Base-by-base conservation (phyloP, 495 filamentous ascomycete genomes). In the Amorphotheca resinae region DNA sequence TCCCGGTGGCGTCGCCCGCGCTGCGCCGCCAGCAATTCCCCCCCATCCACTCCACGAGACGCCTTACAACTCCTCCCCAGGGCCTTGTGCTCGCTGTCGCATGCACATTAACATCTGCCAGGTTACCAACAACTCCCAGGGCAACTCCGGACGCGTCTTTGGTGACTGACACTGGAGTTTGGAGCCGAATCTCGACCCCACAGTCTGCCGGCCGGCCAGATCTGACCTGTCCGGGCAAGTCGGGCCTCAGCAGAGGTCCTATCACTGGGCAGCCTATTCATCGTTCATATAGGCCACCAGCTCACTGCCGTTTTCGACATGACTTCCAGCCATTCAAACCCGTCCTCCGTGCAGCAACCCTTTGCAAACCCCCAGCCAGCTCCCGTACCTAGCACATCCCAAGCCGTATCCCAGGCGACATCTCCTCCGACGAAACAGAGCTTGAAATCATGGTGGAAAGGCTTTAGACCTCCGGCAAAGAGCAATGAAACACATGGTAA, bases 401-500 rank as follows among this genome's bases (percentile, higher is more conserved):
- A 43, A 9, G 17, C 37, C 16, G 20, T n/a, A 21, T 20, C 35
- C 5, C 33, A 42, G 20, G 33, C 44, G 39, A 77, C 81, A 28
- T 76, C 80, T 8, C 79, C 85, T 25, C 80, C 74, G 40, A 87
- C 77, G 62, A 74, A 82, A 55, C 84, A 93, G 22, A 52, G 44
- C 54, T 66, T 93, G 43, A 79, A 84, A 53, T 85, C 80, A 21
- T 95, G 87, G 87, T 94, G 87, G 87, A 87, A 80, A 63, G 73
- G 75, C 38, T 94, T 95, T 65, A 48, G 34, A 39, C 33, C 31
- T 21, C 44, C 43, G 30, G 18, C 21, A 39, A 49, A 49, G 36
- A 25, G 20, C 8, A 22, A 45, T 4, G 54, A 54, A n/a, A 20
- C 41, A 14, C 48, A 44, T 26, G 54, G 54, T 57, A 52, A 46